These are phyloP conservation scores for Termitomyces sp. DNA, from an alignment of 768 basidiomycete genomes.

Conservation along the genomic window DNA sequence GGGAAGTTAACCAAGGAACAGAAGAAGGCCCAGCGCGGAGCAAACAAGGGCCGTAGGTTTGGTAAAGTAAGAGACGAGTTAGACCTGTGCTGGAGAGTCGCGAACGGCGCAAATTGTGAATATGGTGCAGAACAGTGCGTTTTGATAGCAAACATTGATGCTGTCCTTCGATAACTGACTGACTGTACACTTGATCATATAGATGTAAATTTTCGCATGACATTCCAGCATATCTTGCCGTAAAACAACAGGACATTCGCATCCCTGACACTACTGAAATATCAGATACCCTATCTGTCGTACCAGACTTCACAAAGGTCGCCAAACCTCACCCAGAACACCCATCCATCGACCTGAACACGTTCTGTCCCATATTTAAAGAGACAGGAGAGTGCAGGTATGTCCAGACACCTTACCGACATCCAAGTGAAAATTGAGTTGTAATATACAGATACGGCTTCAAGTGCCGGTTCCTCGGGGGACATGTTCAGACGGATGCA, in stretches of 20 bases:
- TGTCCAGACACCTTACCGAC: conserved; percentile 3
- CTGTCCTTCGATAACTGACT: background rate
- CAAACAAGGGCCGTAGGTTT: conserved; percentile 82
- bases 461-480: conserved; percentile 88
- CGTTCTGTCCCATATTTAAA: conserved; percentile 63
- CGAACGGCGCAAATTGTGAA: conserved; percentile 67
- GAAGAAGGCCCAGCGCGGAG: conserved; percentile 72
- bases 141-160: background rate
- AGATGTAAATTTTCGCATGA: conserved; percentile 85
- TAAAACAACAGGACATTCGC: conserved; percentile 71
- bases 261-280: conserved; percentile 48
- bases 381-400: conserved; percentile 72
- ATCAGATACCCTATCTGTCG: conserved; percentile 49
- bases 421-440: background rate
- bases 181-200: background rate
- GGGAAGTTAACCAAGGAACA: conserved; percentile 55
- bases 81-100: conserved; percentile 80
- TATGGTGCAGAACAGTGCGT: conserved; percentile 59
- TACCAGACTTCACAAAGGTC: conserved; percentile 27
- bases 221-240: conserved; percentile 67
- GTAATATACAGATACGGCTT: conserved; percentile 58
- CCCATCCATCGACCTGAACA: conserved; percentile 43
- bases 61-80: conserved; percentile 75
- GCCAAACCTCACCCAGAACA: conserved; percentile 26
- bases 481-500: conserved; percentile 56